Conservation (phyloP, 2,329 filamentous ascomycete genomes). For the Aspergillus ibericus region DNA sequence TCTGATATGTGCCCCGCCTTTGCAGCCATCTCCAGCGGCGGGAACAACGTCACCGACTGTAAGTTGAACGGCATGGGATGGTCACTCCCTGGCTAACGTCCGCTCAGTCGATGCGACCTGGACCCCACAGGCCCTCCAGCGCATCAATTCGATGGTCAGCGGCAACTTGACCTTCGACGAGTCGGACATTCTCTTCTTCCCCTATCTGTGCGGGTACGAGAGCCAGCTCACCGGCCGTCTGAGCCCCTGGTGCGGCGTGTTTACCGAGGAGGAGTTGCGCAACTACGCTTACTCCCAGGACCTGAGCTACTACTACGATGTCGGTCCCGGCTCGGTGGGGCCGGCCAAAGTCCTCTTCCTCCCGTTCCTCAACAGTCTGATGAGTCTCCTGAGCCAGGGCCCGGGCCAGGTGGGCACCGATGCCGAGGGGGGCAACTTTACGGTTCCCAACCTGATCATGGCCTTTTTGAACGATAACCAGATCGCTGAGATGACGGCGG, state of each 20-base stretch:
- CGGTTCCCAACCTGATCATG: slow-evolving; percentile 58
- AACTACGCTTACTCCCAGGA: slow-evolving; percentile 69
- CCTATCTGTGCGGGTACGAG: slow-evolving; percentile 71
- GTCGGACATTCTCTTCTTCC: slow-evolving; percentile 58
- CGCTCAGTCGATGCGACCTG: slow-evolving; percentile 12
- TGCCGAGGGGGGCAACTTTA: slow-evolving; percentile 47
- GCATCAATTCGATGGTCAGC: slow-evolving; percentile 55
- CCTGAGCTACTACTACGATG: slow-evolving; percentile 67
- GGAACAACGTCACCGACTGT: slow-evolving; percentile 22
- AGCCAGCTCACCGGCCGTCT: slow-evolving; percentile 63
- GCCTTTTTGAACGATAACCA: slow-evolving; percentile 68
- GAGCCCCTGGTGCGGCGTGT: slow-evolving; percentile 64
- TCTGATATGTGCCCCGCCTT: slow-evolving; percentile 60
- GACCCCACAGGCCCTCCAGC: slow-evolving; percentile 31
- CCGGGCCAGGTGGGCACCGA: slow-evolving; percentile 40
- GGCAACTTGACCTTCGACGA: slow-evolving; percentile 57
- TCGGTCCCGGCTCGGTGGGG: slow-evolving; percentile 38
- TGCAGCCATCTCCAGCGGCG: slow-evolving; percentile 53
- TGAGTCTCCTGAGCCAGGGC: slow-evolving; percentile 55
- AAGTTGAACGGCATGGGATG: not conserved
- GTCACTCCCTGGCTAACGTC: not conserved
- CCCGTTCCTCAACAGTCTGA: slow-evolving; percentile 57
- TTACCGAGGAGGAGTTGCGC: slow-evolving; percentile 61
- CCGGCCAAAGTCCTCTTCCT: slow-evolving; percentile 30
- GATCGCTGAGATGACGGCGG: slow-evolving; percentile 60